Base-by-base conservation (phyloP, 345 rosid genomes). In the Lumnitzera littorea region DNA sequence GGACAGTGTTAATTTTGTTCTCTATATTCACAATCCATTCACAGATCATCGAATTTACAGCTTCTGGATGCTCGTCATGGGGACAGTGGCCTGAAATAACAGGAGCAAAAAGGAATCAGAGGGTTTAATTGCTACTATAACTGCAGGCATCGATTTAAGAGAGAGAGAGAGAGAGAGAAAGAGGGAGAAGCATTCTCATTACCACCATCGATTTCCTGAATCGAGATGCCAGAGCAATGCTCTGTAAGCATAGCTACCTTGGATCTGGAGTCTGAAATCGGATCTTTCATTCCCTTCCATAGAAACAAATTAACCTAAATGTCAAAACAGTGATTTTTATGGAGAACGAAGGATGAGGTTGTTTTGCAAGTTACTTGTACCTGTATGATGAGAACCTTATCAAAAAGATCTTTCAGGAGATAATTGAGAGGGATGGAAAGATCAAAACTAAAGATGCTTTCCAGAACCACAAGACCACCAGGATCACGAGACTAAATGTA, bases 261-360 rank as follows among this genome's bases (percentile, higher is more conserved):
- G 51, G 80, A 66, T 65, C 74, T 65, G 54, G 95, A 80, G 72
- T 91, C 78, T 1, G 80, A 60, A 24, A 89, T 71, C 12, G 91
- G 98, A 74, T 91, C 96, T 79, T 78, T 83, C 92, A 85, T 83
- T 62, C 95, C 96, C 98, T 91, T 41, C 55, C 11, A 60, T 15
- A 56, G 20, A 51, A 66, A 50, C 67, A 47, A 57, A 14, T 46
- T 15, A 20, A 1, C 23, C 27, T 46, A 24, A 48, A 16, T 43
- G 12, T 46, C 48, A 17, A 50, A 5, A 53, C 43, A 16, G 48
- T 55, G 55, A 16, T 16, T 16, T 6, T 20, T 46, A 60, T 13
- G 36, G 14, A 36, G n/a, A 9, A 53, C 29, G 46, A 7, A 5
- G 17, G 54, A 47, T 15, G 13, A 48, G 2, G 31, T 20, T 16